Evolutionary conservation across 2,329 filamentous ascomycete genomes (phyloP).

Genomic region (Claviceps africana): DNA sequence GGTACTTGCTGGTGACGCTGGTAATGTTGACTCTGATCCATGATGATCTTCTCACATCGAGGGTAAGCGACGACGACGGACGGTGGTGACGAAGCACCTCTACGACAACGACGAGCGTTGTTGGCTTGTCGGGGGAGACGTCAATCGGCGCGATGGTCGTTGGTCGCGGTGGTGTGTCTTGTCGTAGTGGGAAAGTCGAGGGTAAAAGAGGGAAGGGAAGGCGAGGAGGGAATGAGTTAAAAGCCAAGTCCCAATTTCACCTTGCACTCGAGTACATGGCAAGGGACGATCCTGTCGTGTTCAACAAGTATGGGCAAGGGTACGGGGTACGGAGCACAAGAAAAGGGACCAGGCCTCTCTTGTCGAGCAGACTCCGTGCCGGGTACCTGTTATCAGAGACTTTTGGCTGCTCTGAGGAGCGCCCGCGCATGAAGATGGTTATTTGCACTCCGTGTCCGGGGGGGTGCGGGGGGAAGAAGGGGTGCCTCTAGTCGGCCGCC

Average conservation of each 20-base stretch:
- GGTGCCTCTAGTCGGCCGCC: not conserved
- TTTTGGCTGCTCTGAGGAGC: conserved; percentile 4
- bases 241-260: conserved; percentile 1
- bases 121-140: not conserved
- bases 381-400: conserved; percentile 6
- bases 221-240: conserved; percentile 7
- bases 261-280: not conserved
- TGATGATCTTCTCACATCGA: conserved; percentile 16
- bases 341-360: conserved; percentile 3
- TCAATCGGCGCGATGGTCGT: conserved; percentile 5
- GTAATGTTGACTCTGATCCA: conserved; percentile 20
- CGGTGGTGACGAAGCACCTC: conserved; percentile 7
- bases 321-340: conserved; percentile 2
- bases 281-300: conserved; percentile 8
- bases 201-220: conserved; percentile 7
- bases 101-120: conserved; percentile 7
- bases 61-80: conserved; percentile 8
- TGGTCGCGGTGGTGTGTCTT: conserved; percentile 5
- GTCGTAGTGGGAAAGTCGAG: conserved; percentile 4
- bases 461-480: not conserved
- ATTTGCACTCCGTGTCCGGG: conserved; percentile 3
- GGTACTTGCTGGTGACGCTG: conserved; percentile 15
- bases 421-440: conserved; percentile 6
- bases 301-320: conserved; percentile 2
- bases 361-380: conserved; percentile 4